Conservation (phyloP, 768 basidiomycete genomes). For the Hydnomerulius pinastri region DNA sequence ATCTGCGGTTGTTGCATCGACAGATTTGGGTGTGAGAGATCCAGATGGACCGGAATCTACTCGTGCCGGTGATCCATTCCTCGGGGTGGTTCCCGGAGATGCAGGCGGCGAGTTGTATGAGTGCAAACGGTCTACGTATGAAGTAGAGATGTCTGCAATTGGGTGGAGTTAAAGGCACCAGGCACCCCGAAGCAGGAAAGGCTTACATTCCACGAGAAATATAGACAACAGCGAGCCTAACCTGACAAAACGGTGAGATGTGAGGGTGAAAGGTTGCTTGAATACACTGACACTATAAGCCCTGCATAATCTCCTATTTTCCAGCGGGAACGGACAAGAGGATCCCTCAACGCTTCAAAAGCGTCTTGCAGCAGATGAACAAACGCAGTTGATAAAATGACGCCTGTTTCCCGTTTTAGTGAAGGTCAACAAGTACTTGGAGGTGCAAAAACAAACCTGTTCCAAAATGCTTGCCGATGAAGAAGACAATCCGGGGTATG, state of each 20-base stretch:
- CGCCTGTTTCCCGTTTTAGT: constrained; percentile 43
- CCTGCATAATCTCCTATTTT: constrained; percentile 63
- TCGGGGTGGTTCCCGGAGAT: constrained; percentile 35
- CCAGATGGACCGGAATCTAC: constrained; percentile 3
- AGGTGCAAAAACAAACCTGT: constrained; percentile 47
- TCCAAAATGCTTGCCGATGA: constrained; percentile 87
- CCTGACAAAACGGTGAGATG: constrained; percentile 35
- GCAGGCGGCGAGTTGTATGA: constrained; percentile 56
- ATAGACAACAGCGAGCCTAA: constrained; percentile 66
- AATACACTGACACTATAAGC: constrained; percentile 67
- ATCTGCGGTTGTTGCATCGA: constrained; percentile 1
- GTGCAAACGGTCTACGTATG: constrained; percentile 72
- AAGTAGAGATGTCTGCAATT: constrained; percentile 66
- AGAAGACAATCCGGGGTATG: constrained; percentile 71
- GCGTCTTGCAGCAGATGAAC: constrained; percentile 80
- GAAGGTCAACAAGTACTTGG: too few species aligned
- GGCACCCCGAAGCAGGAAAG: not conserved
- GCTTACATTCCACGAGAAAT: constrained; percentile 80
- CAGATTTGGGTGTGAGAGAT: constrained; percentile 5
- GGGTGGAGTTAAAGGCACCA: not conserved
- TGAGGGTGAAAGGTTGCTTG: not conserved
- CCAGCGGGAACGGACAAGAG: constrained; percentile 47
- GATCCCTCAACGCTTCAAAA: constrained; percentile 57
- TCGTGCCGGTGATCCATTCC: constrained; percentile 17
- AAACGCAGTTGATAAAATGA: constrained; percentile 82